Evolutionary conservation across 768 basidiomycete species (phyloP), one percentile per base, ranked within the genome.

Genomic region (Pleurotus cornucopiae): DNA sequence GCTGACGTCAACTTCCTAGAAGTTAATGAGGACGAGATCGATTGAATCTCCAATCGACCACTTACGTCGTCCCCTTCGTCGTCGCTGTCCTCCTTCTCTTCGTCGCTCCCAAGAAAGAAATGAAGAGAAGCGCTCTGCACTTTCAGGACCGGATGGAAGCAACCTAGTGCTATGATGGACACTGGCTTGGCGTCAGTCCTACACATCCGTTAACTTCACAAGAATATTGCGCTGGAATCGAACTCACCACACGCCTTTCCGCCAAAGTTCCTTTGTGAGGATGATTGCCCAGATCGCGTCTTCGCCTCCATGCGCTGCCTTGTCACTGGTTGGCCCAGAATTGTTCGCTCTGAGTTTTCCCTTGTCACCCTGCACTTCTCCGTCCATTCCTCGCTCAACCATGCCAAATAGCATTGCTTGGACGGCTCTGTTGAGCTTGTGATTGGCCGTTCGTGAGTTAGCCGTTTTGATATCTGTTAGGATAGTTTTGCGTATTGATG

Each of bases 261-360:
- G 82, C 97, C 96, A 98, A 12, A 98, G 76, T 63, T 98, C 94
- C 69, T 91, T 90, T 14, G 93, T 91, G 54, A 98, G 72, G 43
- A 95, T 87, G 49, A 99, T 86, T 3, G 97, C 96, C 95, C 96
- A 98, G 86, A 97, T 90, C 2, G 95, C 94, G 63, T 98, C 97
- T 30, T 93, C 90, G 1, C 85, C 84, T 48, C 75, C 77, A 54
- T 72, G 69, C 25, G 70, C 68, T 11, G 70, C 66, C n/a, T 68
- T 68, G 57, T 78, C 75, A 21, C 64, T 66, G 1, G 72, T 70
- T 6, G 73, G 67, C 5, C 71, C 69, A 49, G 69, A 62, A 25
- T n/a, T 40, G n/a, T 65, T 63, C 25, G 73, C 74, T 59, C 80
- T 73, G n/a, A 80, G 65, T 63, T 86, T 93, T 3, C 87, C 94